phyloP scores from a whole-genome alignment of 1,284 basidiomycete genomes.

The Mycosarcoma mackinlayi region DNA sequence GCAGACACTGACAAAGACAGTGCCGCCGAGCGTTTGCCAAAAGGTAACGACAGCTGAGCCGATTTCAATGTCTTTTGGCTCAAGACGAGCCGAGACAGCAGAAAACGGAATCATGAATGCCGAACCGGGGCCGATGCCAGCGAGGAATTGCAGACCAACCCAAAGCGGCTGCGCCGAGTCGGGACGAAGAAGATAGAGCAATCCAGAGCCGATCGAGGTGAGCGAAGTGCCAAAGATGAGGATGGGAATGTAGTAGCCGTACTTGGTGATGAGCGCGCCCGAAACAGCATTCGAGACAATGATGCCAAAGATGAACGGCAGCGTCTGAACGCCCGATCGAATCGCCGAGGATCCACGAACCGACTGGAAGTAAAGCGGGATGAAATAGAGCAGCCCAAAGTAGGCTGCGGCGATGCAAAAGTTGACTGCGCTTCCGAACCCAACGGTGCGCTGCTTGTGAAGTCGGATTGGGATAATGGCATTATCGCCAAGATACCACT shows the following conservation, averaged over 20 bases:
- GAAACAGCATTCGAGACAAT: slow-evolving; percentile 55
- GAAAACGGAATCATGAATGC: slow-evolving; percentile 51
- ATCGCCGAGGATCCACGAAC: slow-evolving; percentile 54
- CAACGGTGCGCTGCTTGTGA: slow-evolving; percentile 51
- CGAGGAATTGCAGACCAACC: slow-evolving; percentile 48
- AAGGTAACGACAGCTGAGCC: slow-evolving; percentile 51
- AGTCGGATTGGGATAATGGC: slow-evolving; percentile 65
- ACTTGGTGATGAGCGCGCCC: slow-evolving; percentile 50
- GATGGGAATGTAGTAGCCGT: slow-evolving; percentile 54
- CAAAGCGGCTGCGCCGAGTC: slow-evolving; percentile 30
- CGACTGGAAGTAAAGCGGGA: slow-evolving; percentile 57
- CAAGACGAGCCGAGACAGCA: slow-evolving; percentile 36
- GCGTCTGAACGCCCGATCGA: slow-evolving; percentile 60
- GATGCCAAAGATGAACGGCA: slow-evolving; percentile 60
- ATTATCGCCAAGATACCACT: slow-evolving; percentile 56
- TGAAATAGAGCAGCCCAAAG: slow-evolving; percentile 42
- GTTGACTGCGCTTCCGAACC: slow-evolving; percentile 52
- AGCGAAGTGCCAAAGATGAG: slow-evolving; percentile 40
- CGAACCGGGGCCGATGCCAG: slow-evolving; percentile 41
- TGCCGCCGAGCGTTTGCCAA: slow-evolving; percentile 49
- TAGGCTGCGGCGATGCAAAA: slow-evolving; percentile 48
- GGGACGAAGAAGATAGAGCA: slow-evolving; percentile 36
- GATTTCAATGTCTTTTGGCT: slow-evolving; percentile 39
- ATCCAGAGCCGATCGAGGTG: slow-evolving; percentile 32
- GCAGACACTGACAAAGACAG: slow-evolving; percentile 41